Evolutionary conservation across 139 green algal species (phyloP).

Genomic region (Coelastrella sp.): DNA sequence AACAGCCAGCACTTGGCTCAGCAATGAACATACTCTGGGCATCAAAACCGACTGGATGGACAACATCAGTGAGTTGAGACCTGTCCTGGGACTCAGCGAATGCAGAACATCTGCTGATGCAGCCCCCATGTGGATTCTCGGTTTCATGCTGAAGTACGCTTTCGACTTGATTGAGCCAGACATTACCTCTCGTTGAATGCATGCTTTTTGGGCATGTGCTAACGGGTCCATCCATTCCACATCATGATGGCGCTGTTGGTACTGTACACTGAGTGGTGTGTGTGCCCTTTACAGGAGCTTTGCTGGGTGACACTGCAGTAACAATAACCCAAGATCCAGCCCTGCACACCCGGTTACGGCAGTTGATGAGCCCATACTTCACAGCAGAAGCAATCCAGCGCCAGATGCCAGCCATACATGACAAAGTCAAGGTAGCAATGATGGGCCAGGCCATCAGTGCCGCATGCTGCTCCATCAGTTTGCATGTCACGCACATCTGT

Average conservation of each 20-base stretch:
- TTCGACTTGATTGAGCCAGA: too few species aligned
- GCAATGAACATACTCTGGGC: conserved; percentile 2
- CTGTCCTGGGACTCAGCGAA: too few species aligned
- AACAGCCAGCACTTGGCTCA: neutral
- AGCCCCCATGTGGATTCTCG: too few species aligned
- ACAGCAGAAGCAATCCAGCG: conserved; percentile 1
- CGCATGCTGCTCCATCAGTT: too few species aligned
- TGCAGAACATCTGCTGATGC: too few species aligned
- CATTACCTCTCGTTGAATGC: too few species aligned
- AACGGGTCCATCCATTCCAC: too few species aligned
- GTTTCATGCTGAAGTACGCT: too few species aligned
- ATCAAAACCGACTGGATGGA: neutral
- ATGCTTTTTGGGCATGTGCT: too few species aligned
- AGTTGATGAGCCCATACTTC: conserved; percentile 13
- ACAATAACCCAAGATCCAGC: neutral
- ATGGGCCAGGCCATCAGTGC: too few species aligned
- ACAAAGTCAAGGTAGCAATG: neutral
- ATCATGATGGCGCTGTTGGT: too few species aligned
- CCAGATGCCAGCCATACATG: conserved; percentile 5
- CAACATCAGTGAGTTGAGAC: conserved; percentile 18
- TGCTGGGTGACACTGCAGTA: conserved; percentile 3
- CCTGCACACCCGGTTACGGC: neutral
- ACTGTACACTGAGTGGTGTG: neutral
- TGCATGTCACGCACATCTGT: too few species aligned
- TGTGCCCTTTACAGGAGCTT: neutral